Evolutionary conservation across 139 green algal genomes (phyloP).

Genomic region (Coelastrella sp.): DNA sequence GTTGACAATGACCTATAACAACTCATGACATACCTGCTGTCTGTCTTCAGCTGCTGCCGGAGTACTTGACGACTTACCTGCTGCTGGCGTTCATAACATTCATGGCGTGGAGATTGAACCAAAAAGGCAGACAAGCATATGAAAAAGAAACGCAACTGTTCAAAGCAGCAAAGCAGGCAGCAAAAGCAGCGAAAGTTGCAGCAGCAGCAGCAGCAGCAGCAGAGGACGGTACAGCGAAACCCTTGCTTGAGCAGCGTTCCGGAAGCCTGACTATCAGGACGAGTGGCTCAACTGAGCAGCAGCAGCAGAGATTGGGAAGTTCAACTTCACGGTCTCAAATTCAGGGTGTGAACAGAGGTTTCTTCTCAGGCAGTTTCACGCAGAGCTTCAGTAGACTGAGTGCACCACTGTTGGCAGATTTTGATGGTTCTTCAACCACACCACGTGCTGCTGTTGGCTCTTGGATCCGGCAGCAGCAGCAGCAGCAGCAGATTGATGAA

Average conservation of each 20-base stretch:
- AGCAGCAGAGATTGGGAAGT: background rate
- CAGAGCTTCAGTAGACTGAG: background rate
- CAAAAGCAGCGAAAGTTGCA: constrained; percentile 4
- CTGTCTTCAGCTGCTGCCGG: constrained; percentile 19
- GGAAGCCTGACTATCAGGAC: background rate
- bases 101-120: constrained; percentile 6
- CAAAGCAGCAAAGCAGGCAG: constrained; percentile 11
- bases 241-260: no score
- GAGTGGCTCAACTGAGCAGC: background rate
- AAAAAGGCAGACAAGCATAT: constrained; percentile 24
- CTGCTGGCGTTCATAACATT: constrained; percentile 8
- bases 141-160: constrained; percentile 17
- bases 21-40: background rate
- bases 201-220: background rate
- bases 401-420: background rate
- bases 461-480: background rate
- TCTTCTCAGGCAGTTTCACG: constrained; percentile 1
- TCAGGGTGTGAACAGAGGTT: background rate
- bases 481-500: background rate
- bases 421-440: no score
- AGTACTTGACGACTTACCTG: constrained; percentile 37
- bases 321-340: background rate
- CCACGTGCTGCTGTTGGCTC: constrained; percentile 7
- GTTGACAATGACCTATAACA: no score
- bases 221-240: background rate